These are phyloP conservation scores for Hymenochaete sp. DNA, from an alignment of 1,284 basidiomycete species.

Conservation along the genomic window DNA sequence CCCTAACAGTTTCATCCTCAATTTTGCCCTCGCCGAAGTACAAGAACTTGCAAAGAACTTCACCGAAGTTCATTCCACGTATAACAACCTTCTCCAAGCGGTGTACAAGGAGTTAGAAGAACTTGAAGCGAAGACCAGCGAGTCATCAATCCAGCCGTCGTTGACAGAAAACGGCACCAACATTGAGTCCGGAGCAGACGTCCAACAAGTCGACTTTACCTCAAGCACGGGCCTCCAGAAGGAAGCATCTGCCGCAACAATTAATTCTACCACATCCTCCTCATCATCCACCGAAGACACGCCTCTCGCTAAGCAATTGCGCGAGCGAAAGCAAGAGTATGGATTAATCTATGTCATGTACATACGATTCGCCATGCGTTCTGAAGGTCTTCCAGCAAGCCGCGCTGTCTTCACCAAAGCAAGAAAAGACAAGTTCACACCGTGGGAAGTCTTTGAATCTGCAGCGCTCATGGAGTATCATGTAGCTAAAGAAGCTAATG, in stretches of 20 bases:
- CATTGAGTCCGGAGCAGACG: conserved; percentile 27
- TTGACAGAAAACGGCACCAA: conserved; percentile 30
- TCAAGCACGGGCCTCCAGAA: conserved; percentile 4
- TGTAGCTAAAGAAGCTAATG: conserved; percentile 76
- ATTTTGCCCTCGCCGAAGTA: conserved; percentile 83
- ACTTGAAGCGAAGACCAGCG: conserved; percentile 45
- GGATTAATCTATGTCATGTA: conserved; percentile 76
- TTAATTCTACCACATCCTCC: conserved; percentile 27
- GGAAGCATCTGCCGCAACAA: conserved; percentile 34
- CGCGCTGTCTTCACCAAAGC: conserved; percentile 79
- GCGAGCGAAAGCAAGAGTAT: conserved; percentile 57
- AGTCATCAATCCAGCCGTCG: conserved; percentile 25
- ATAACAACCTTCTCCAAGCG: conserved; percentile 61
- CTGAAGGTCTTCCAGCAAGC: conserved; percentile 52
- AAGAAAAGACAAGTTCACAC: conserved; percentile 74
- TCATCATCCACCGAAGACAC: conserved; percentile 31
- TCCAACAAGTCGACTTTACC: conserved; percentile 16
- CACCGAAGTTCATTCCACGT: conserved; percentile 59
- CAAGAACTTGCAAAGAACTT: conserved; percentile 64
- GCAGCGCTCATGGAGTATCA: conserved; percentile 95
- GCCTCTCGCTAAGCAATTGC: conserved; percentile 43
- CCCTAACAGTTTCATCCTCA: conserved; percentile 80
- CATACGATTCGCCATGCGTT: conserved; percentile 85
- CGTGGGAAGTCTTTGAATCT: conserved; percentile 94
- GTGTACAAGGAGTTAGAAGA: conserved; percentile 69